A percentile compares a stretch with the other conserved stretches of the same genome.
Evolutionary conservation across 2,329 filamentous ascomycete species (phyloP).

Genomic region (Sphaerostilbella broomeana): DNA sequence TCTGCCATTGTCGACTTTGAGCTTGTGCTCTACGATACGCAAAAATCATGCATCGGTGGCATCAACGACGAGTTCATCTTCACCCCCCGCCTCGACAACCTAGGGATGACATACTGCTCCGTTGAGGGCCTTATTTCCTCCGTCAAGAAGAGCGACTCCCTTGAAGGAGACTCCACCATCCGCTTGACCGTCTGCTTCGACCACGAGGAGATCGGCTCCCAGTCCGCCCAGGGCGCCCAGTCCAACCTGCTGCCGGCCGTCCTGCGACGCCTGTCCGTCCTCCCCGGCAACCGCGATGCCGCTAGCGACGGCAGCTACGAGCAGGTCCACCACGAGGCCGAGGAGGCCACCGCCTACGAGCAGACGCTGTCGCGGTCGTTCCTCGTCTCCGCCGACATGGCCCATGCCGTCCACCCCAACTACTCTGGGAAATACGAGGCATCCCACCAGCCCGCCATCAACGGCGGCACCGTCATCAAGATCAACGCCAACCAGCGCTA

Average conservation of each 20-base stretch:
- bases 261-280: conserved; percentile 74
- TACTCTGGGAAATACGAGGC: conserved; percentile 87
- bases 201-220: conserved; percentile 93
- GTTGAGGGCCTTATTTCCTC: conserved; percentile 81
- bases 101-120: conserved; percentile 93
- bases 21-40: conserved; percentile 92
- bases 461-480: conserved; percentile 94
- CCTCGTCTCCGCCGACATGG: conserved; percentile 95
- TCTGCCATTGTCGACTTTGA: conserved; percentile 86
- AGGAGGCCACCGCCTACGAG: conserved; percentile 77
- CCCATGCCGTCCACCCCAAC: conserved; percentile 92
- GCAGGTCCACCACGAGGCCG: conserved; percentile 49
- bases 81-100: conserved; percentile 90
- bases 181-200: conserved; percentile 94
- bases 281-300: conserved; percentile 59
- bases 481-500: conserved; percentile 97
- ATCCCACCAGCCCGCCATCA: conserved; percentile 89
- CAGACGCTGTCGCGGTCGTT: conserved; percentile 88
- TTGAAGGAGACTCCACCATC: conserved; percentile 73
- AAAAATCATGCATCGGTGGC: conserved; percentile 82
- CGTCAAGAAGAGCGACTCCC: conserved; percentile 52
- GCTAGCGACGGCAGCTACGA: conserved; percentile 59
- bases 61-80: conserved; percentile 93
- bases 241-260: conserved; percentile 87
- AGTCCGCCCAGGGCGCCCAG: conserved; percentile 86